Conservation (phyloP, 352 stramenopile species). For the Phytophthora palmivora region DNA sequence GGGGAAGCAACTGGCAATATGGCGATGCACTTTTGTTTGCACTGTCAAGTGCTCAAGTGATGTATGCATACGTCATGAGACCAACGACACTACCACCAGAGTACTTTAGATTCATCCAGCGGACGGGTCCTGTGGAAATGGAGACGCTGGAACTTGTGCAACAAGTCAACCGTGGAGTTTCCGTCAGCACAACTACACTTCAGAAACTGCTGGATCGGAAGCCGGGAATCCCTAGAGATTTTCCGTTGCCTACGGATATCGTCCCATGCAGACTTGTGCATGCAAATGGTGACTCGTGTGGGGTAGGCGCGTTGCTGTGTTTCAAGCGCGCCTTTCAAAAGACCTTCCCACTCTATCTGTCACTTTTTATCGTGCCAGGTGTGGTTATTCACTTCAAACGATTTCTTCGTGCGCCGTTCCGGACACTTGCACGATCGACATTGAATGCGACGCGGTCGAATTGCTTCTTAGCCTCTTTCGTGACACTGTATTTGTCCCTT, state of each 20-base stretch:
- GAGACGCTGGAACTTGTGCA: constrained; percentile 77
- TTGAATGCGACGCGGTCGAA: constrained; percentile 80
- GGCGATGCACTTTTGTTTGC: constrained; percentile 84
- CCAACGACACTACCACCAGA: constrained; percentile 70
- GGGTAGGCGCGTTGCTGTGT: constrained; percentile 50
- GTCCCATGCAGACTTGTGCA: constrained; percentile 76
- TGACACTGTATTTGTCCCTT: constrained; percentile 71
- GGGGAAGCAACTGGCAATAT: constrained; percentile 85
- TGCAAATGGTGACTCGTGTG: constrained; percentile 55
- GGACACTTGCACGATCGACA: constrained; percentile 60
- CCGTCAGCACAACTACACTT: constrained; percentile 51
- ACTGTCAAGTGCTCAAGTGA: constrained; percentile 81
- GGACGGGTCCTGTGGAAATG: constrained; percentile 66
- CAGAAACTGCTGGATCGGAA: constrained; percentile 55
- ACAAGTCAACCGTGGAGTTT: constrained; percentile 55
- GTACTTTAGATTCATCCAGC: constrained; percentile 88
- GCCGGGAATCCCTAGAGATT: constrained; percentile 35
- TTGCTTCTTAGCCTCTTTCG: constrained; percentile 76
- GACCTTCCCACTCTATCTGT: constrained; percentile 85
- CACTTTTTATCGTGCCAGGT: constrained; percentile 84
- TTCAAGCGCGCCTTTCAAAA: constrained; percentile 70
- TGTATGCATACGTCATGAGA: constrained; percentile 89
- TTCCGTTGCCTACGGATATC: constrained; percentile 39
- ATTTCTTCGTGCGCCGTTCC: constrained; percentile 67
- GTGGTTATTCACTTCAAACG: constrained; percentile 86